These are phyloP conservation scores for Spirogloea muscicola DNA, from an alignment of 139 green algal species.

Conservation along the genomic window DNA sequence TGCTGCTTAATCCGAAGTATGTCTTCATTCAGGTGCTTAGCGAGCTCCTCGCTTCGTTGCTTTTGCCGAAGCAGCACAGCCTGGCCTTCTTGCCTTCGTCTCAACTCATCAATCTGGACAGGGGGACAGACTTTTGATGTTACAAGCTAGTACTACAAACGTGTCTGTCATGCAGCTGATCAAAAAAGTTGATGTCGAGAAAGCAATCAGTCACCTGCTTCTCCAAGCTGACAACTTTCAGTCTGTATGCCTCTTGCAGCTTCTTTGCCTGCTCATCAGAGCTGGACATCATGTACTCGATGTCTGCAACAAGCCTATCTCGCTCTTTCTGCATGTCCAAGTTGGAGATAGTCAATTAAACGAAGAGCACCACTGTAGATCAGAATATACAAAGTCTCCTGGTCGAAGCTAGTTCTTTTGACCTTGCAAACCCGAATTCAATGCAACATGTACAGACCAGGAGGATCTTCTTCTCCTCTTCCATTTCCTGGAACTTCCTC, in stretches of 20 bases:
- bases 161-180: no score
- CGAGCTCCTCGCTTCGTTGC: slow-evolving; percentile 49
- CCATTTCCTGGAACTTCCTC: slow-evolving; percentile 3
- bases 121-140: neutral
- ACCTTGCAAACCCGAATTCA: no score
- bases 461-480: neutral
- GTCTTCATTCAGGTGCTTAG: slow-evolving; percentile 63
- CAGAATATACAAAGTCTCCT: no score
- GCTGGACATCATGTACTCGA: neutral
- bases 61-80: slow-evolving; percentile 55
- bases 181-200: neutral
- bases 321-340: slow-evolving; percentile 4
- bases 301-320: neutral
- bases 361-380: neutral
- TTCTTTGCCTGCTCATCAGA: neutral
- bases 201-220: neutral
- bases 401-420: no score
- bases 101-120: slow-evolving; percentile 56
- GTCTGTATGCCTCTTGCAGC: neutral
- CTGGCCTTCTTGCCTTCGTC: slow-evolving; percentile 56
- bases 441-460: neutral
- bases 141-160: neutral
- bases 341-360: neutral
- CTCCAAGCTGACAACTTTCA: neutral
- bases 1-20: slow-evolving; percentile 78